Conservation (phyloP, 2,329 filamentous ascomycete genomes). For the Exophiala calicioides region DNA sequence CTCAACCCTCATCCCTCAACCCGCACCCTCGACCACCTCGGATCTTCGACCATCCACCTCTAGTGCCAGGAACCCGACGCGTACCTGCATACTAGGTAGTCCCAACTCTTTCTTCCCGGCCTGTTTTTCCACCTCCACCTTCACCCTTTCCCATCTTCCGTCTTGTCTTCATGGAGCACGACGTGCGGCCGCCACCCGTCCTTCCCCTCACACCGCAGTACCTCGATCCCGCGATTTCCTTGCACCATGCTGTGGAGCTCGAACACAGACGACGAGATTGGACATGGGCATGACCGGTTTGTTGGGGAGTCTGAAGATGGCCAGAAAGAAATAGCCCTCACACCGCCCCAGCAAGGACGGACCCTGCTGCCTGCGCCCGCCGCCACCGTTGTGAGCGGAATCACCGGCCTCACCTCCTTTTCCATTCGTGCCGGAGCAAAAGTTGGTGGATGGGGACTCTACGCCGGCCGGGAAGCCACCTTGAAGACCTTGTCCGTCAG, state of each 20-base stretch:
- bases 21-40: background rate
- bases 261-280: conserved; percentile 14
- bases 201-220: conserved; percentile 15
- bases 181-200: conserved; percentile 12
- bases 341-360: conserved; percentile 20
- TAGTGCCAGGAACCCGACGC: conserved; percentile 25
- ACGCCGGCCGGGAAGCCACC: conserved; percentile 46
- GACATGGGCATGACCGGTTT: conserved; percentile 8
- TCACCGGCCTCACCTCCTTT: conserved; percentile 49
- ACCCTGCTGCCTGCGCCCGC: conserved; percentile 47
- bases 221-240: background rate
- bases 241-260: conserved; percentile 20
- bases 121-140: background rate
- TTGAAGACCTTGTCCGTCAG: conserved; percentile 48
- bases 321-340: conserved; percentile 14
- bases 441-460: conserved; percentile 46
- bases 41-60: background rate
- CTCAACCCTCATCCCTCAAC: background rate
- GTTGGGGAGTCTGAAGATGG: conserved; percentile 12
- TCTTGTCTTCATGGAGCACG: conserved; percentile 21
- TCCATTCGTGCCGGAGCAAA: conserved; percentile 47
- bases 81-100: conserved; percentile 27
- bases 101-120: conserved; percentile 8
- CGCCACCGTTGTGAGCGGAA: conserved; percentile 46
- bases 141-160: background rate